Evolutionary conservation across 805 yeast species (phyloP).

Genomic region (Zygotorulaspora chibaensis): DNA sequence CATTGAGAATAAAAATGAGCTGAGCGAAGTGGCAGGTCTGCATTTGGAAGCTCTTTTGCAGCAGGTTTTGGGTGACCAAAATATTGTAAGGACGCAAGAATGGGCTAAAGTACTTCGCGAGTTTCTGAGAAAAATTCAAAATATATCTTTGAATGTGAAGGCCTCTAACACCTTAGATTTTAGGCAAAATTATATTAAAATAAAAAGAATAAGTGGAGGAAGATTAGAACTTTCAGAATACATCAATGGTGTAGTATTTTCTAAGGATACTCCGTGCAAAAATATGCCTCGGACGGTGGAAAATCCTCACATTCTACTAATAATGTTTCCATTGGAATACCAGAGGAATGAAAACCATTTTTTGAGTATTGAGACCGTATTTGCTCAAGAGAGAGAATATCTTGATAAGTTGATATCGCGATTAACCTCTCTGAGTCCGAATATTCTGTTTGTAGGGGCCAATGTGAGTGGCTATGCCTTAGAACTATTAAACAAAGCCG

Average conservation of each 20-base stretch:
- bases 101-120: constrained; percentile 58
- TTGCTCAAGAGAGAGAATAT: constrained; percentile 85
- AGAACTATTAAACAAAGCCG: constrained; percentile 62
- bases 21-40: constrained; percentile 36
- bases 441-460: constrained; percentile 70
- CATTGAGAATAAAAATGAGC: constrained; percentile 24
- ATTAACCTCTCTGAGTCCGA: constrained; percentile 71
- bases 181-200: constrained; percentile 73
- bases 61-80: constrained; percentile 61
- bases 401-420: constrained; percentile 76
- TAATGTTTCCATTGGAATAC: constrained; percentile 88
- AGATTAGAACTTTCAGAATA: constrained; percentile 52
- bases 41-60: constrained; percentile 50
- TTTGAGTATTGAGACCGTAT: constrained; percentile 74
- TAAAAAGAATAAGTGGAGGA: constrained; percentile 82
- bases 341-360: constrained; percentile 71
- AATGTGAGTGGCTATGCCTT: constrained; percentile 80
- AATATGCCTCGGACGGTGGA: constrained; percentile 62
- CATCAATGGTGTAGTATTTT: constrained; percentile 77
- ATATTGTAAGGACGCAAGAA: constrained; percentile 41
- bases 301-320: constrained; percentile 71
- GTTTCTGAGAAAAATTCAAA: constrained; percentile 51
- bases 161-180: constrained; percentile 77
- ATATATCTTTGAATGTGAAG: constrained; percentile 53
- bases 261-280: constrained; percentile 76